Conservation (phyloP, 148 eudicot species). For the Chenopodium quinoa region DNA sequence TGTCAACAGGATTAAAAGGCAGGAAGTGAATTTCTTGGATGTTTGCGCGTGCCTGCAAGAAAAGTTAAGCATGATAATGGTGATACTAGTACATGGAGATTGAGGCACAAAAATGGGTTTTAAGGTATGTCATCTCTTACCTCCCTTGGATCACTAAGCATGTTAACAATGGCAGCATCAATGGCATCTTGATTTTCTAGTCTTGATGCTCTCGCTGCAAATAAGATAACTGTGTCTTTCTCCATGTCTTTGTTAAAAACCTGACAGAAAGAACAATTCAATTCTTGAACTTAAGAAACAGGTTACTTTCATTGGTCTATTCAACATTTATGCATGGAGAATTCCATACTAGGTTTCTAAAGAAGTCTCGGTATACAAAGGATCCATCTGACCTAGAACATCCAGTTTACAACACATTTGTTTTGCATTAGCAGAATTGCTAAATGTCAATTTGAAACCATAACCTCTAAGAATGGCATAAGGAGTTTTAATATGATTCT, state of each 20-base stretch:
- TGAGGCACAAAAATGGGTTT: background rate
- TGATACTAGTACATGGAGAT: background rate
- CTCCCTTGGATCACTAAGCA: slow-evolving; percentile 81
- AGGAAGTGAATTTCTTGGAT: slow-evolving; percentile 61
- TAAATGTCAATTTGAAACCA: background rate
- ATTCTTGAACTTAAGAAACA: background rate
- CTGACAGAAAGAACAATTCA: slow-evolving; percentile 27
- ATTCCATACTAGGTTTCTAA: background rate
- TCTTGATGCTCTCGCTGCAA: slow-evolving; percentile 81
- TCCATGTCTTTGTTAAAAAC: slow-evolving; percentile 62
- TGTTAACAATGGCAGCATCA: slow-evolving; percentile 64
- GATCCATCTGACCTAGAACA: background rate
- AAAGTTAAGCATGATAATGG: slow-evolving; percentile 4
- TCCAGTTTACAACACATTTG: background rate
- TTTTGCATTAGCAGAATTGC: background rate
- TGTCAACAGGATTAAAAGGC: slow-evolving; percentile 73
- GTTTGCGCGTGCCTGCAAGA: slow-evolving; percentile 60
- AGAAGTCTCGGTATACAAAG: background rate
- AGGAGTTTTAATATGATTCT: background rate
- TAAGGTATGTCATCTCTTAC: slow-evolving; percentile 29
- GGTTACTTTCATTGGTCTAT: background rate
- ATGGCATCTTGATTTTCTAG: slow-evolving; percentile 84
- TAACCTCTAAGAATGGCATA: background rate
- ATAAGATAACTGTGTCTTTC: slow-evolving; percentile 57
- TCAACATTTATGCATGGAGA: background rate